These are phyloP conservation scores for Geosmithia morbida DNA, from an alignment of 2,329 filamentous ascomycete genomes.

Conservation along the genomic window DNA sequence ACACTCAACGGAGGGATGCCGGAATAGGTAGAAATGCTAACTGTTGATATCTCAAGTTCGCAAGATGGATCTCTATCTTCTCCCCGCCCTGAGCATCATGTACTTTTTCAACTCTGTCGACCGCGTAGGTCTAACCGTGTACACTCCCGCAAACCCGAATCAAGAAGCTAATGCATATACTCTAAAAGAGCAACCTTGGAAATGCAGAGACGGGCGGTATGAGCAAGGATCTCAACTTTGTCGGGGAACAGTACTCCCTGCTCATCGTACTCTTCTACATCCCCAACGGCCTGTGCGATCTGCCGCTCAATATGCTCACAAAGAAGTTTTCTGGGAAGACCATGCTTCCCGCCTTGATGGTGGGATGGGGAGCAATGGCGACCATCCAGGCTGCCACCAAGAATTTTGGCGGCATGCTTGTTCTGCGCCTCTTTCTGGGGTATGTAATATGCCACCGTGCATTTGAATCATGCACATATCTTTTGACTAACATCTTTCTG, in stretches of 20 bases:
- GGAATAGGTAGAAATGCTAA: not conserved
- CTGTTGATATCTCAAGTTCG: not conserved
- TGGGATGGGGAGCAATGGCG: conserved; percentile 19
- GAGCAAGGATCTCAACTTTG: not conserved
- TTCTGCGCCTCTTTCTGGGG: conserved; percentile 13
- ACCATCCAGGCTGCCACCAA: conserved; percentile 10
- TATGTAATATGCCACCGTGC: not conserved
- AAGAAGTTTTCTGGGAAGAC: conserved; percentile 20
- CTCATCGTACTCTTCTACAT: conserved; percentile 2
- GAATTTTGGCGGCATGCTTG: conserved; percentile 14
- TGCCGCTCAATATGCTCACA: conserved; percentile 24
- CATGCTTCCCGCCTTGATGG: conserved; percentile 16
- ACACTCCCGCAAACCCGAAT: not conserved
- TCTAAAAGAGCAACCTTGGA: conserved; percentile 1
- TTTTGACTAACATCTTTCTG: not conserved
- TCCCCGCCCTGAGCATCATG: conserved; percentile 43
- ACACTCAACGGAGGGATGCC: no score
- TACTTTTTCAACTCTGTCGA: conserved; percentile 23
- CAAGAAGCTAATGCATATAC: not conserved
- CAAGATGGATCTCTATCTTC: conserved; percentile 29
- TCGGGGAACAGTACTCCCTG: not conserved
- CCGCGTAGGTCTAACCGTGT: not conserved
- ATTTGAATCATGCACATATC: not conserved
- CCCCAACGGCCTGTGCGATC: conserved; percentile 21
- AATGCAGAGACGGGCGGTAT: conserved; percentile 1